Percentiles rank a stretch among this genome's conserved stretches.
phyloP scores from a whole-genome alignment of 108 stramenopile genomes.

The Schizochytrium sp. region DNA sequence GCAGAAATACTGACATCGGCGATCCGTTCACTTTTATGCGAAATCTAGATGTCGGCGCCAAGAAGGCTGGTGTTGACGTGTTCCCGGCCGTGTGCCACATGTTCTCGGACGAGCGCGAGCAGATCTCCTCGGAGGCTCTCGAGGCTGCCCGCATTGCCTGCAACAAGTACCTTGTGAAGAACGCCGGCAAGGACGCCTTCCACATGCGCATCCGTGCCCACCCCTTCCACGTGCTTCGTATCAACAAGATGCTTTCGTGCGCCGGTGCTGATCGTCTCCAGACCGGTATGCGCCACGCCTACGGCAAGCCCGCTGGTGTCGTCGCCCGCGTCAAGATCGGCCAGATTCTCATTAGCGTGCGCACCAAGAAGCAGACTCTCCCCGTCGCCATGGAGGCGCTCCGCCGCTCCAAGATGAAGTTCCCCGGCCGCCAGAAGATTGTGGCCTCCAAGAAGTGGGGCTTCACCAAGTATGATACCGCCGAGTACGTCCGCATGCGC shows the following conservation, averaged over 20 bases:
- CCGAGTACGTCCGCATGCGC: slow-evolving; percentile 88
- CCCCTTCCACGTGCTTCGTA: slow-evolving; percentile 98
- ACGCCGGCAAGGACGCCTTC: slow-evolving; percentile 94
- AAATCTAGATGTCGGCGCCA: slow-evolving; percentile 79
- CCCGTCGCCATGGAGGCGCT: slow-evolving; percentile 92
- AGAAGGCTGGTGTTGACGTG: slow-evolving; percentile 91
- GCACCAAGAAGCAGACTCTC: slow-evolving; percentile 81
- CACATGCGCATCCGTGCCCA: slow-evolving; percentile 98
- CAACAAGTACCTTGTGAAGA: slow-evolving; percentile 99
- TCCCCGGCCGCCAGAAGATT: slow-evolving; percentile 99
- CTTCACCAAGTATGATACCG: slow-evolving; percentile 93
- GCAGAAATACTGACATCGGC: no score
- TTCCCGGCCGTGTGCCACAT: slow-evolving; percentile 99
- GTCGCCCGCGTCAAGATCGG: slow-evolving; percentile 98
- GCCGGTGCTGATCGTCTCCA: slow-evolving; percentile 99
- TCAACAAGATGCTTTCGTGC: slow-evolving; percentile 99
- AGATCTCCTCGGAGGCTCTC: slow-evolving; percentile 96
- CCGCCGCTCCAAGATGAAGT: slow-evolving; percentile 99
- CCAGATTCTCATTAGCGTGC: slow-evolving; percentile 85
- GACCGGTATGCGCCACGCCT: slow-evolving; percentile 98
- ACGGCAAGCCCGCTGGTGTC: slow-evolving; percentile 99
- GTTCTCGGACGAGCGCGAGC: slow-evolving; percentile 99
- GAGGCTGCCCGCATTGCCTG: slow-evolving; percentile 98
- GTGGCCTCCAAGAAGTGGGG: slow-evolving; percentile 98
- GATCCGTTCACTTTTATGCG: no score